Evolutionary conservation across 169 alveolate genomes (phyloP), one percentile per base, ranked within the genome.

Genomic region (Cryptosporidium ryanae): DNA sequence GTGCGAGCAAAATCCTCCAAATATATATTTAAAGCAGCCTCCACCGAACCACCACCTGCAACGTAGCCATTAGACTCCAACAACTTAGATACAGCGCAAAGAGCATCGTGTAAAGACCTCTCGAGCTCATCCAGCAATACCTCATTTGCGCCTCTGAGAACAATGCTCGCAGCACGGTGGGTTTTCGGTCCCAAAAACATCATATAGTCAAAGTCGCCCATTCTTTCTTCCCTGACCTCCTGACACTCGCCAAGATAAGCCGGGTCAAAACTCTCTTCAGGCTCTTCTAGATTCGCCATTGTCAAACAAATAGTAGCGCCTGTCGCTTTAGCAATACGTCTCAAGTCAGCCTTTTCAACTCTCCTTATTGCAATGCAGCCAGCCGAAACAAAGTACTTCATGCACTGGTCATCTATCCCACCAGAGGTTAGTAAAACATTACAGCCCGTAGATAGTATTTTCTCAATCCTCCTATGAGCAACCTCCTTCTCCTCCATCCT

Each of bases 21-120:
- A 82, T 97, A 95, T 17, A 98, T 93, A 83, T 98, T 96, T 27
- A 98, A 90, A n/a, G 99, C 98, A 15, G 98, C 96, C 91, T 98
- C 99, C 27, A 97, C 99, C 32, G 99, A 98, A 5, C 99, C 99
- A 18, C 99, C 99, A 27, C 99, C 99, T 6, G 99, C 95, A 29
- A 95, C 96, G 10, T 94, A 94, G 21, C 83, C 82, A 82, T 90
- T 93, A 29, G 94, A 91, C 66, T 94, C 97, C 66, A 97, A 93
- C 12, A 98, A 97, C 89, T 98, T 93, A 90, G 97, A 96, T 2
- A 96, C 97, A 17, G 98, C 98, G 82, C 99, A 97, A 34, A 98
- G 91, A 7, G 99, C 98, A 92, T 98, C 99, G 87, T 98, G 99
- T 10, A 98, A 89, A 5, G 99, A 97, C 52, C 99, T 90, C 57